phyloP scores from a whole-genome alignment of 208 protist genomes.

The Crithidia brevicula region DNA sequence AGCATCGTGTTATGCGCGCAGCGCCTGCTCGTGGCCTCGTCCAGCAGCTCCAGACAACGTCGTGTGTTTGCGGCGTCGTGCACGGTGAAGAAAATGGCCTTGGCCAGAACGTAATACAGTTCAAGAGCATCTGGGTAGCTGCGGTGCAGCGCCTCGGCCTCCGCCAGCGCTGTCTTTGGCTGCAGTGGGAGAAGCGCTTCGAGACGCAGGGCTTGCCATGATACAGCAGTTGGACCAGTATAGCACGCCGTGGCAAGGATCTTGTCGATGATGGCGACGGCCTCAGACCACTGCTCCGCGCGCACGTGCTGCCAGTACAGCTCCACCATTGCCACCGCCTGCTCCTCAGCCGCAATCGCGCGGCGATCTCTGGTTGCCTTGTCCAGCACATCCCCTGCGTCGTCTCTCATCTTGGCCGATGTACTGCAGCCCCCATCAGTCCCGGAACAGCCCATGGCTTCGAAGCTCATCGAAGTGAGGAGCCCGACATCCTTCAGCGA shows the following conservation, averaged over 20 bases:
- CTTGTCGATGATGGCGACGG: slow-evolving; percentile 39
- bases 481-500: slow-evolving; percentile 15
- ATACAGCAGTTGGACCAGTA: slow-evolving; percentile 39
- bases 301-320: slow-evolving; percentile 52
- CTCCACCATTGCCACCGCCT: slow-evolving; percentile 45
- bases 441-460: neutral
- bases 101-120: slow-evolving; percentile 62
- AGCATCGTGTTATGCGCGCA: slow-evolving; percentile 33
- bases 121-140: slow-evolving; percentile 45
- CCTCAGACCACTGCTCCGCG: slow-evolving; percentile 44
- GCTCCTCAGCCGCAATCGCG: slow-evolving; percentile 51
- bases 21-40: slow-evolving; percentile 33
- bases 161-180: slow-evolving; percentile 38
- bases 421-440: neutral
- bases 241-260: slow-evolving; percentile 30
- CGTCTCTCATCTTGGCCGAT: neutral
- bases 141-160: slow-evolving; percentile 45
- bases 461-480: neutral
- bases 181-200: slow-evolving; percentile 64
- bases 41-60: slow-evolving; percentile 48
- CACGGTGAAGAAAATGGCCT: slow-evolving; percentile 76
- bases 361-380: slow-evolving; percentile 18
- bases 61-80: slow-evolving; percentile 63
- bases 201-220: slow-evolving; percentile 55
- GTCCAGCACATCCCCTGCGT: neutral